phyloP scores from a whole-genome alignment of 306 rosid species.

The Casuarina glauca region DNA sequence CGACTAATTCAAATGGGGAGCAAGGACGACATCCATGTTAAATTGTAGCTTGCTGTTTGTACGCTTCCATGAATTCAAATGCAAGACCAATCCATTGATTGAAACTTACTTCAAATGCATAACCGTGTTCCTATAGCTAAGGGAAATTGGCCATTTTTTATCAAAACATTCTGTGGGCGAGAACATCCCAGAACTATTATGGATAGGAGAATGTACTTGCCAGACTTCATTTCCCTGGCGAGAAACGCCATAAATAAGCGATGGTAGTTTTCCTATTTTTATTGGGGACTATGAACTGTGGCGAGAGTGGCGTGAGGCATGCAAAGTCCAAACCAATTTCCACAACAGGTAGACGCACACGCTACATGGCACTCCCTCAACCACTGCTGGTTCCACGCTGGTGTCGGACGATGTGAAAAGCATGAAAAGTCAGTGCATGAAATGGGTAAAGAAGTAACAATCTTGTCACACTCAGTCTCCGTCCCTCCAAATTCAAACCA shows the following conservation, averaged over 20 bases:
- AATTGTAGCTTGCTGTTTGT: neutral
- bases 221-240: too few relatives aligned
- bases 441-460: neutral
- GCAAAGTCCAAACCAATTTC: neutral
- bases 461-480: neutral
- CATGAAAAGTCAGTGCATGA: conserved; percentile 1
- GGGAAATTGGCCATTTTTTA: neutral
- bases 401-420: too few relatives aligned
- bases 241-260: too few relatives aligned
- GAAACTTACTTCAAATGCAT: neutral
- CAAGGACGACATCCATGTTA: neutral
- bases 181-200: too few relatives aligned
- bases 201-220: too few relatives aligned
- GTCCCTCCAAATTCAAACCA: neutral
- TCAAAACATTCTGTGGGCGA: too few relatives aligned
- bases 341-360: neutral
- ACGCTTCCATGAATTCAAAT: neutral
- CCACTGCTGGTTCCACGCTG: conserved; percentile 22
- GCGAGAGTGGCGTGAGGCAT: neutral
- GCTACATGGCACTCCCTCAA: conserved; percentile 26
- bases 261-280: too few relatives aligned
- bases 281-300: too few relatives aligned
- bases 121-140: neutral
- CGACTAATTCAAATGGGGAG: neutral
- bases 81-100: neutral